Evolutionary conservation across 1,284 basidiomycete genomes (phyloP), one percentile per base, ranked within the genome.

Genomic region (Hemileia vastatrix): DNA sequence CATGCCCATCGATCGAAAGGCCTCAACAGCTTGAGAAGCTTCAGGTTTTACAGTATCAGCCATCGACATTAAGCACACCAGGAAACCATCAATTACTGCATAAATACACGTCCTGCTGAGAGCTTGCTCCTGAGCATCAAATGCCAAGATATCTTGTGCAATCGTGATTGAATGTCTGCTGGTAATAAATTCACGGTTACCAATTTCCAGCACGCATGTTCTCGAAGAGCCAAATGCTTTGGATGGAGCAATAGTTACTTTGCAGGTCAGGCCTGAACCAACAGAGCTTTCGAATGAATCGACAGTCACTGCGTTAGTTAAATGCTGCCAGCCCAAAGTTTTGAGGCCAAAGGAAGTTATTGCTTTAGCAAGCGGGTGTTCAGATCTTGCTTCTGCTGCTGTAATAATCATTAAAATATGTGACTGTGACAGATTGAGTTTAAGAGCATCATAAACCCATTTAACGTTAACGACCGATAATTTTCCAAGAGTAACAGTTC

Each of bases 361-460:
- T 3, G 95, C 93, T 71, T 90, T 86, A 2, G 92, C 95, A 9
- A 99, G 83, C 0, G 95, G 94, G 74, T 99, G 95, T 75, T 98
- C 95, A 0, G 92, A 96, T 61, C 85, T 84, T 2, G 87, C 84
- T 77, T 99, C 95, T 0, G 90, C 86, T 0, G 87, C 85, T 11
- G 86, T 83, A 48, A 97, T 80, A 80, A 96, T 85, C 4, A 69
- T 68, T 6, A 77, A 66, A 15, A 74, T 68, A 21, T 76, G 67
- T 11, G 64, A 51, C 50, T 71, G 71, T 60, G 24, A 31, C 45
- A 33, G 33, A 1, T 40, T 15, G 23, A 56, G 31, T 47, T 79
- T 72, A 9, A 84, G 80, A 1, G 84, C 84, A n/a, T n/a, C n/a
- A n/a, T n/a, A n/a, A n/a, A n/a, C n/a, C 94, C 94, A 98, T 49